Base-by-base conservation (phyloP, 257 asterid genomes). In the Penstemon davidsonii region DNA sequence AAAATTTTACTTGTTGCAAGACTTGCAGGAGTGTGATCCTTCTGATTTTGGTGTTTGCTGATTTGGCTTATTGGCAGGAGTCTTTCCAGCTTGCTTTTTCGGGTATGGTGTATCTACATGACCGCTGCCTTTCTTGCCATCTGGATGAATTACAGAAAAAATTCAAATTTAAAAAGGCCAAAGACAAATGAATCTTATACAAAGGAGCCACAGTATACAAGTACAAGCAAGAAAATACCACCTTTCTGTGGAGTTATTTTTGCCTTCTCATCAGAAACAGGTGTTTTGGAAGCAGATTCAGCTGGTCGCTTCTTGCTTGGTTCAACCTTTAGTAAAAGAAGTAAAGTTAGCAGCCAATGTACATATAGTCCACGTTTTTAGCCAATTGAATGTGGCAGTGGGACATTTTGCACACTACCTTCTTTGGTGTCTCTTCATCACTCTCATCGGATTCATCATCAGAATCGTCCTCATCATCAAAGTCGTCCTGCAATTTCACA, bases 71-170 rank as follows among this genome's bases (percentile, higher is more conserved):
- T 72, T 68, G 18, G 76, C 90, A 55, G 89, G 84, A 64, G 89
- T 71, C 74, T 88, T 90, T 4, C 79, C 92, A 58, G 82, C 86
- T 75, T 83, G 81, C 75, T 92, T 92, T 15, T 92, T 68, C 1
- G 97, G 98, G 65, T 92, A 81, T 51, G 97, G 98, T 4, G 99
- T 93, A 25, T 86, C 98, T 38, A 86, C 94, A 70, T 88, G 98
- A 45, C 15, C 86, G 60, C 77, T 47, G 7, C 74, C 88, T 57
- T 90, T 90, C 74, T 90, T 93, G 60, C 86, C 88, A 78, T 90
- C 97, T 90, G 76, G 60, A 68, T 18, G 10, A 70, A 25, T 25
- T 25, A 38, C 40, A 43, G 18, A 40, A 60, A 39, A 41, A 79
- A 46, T 15, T 15, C 18, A 15, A 18, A 77, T 86, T 42, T 15